Evolutionary conservation across 2,329 filamentous ascomycete genomes (phyloP).

Genomic region (Lecanoromycetidae sp.): DNA sequence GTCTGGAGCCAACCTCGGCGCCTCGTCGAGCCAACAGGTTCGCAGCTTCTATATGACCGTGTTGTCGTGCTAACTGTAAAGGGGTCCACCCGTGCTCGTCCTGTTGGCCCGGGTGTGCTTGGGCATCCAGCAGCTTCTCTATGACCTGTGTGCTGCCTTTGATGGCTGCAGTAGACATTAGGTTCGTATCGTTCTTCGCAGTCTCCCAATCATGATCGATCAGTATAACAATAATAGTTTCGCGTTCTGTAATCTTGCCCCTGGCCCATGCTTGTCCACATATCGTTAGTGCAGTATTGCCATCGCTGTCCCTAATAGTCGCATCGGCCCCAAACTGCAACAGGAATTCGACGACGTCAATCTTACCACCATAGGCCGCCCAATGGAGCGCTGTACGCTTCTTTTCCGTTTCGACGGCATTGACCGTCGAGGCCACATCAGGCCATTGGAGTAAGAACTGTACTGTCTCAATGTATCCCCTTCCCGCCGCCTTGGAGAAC

Average conservation of each 20-base stretch:
- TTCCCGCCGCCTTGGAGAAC: neutral
- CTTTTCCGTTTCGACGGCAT: neutral
- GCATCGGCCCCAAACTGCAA: neutral
- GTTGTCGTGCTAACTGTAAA: constrained; percentile 8
- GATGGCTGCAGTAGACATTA: constrained; percentile 7
- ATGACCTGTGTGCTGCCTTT: constrained; percentile 8
- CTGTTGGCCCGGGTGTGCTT: neutral
- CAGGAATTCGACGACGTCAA: neutral
- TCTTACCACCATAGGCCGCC: constrained; percentile 1
- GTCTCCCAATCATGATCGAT: neutral
- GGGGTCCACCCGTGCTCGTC: constrained; percentile 13
- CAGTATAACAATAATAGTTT: neutral
- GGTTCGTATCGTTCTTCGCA: neutral
- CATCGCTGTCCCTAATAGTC: constrained; percentile 25
- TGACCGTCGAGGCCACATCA: neutral
- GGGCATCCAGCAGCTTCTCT: constrained; percentile 2
- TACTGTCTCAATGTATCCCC: neutral
- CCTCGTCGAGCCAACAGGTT: constrained; percentile 1
- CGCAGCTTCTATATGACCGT: constrained; percentile 3
- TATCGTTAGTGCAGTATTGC: neutral
- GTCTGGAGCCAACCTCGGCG: constrained; percentile 5
- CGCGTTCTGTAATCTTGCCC: neutral
- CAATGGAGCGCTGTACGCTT: constrained; percentile 1
- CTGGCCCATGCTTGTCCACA: constrained; percentile 2
- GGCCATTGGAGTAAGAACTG: neutral